These are phyloP conservation scores for Vitis hybrid DNA, from an alignment of 177 flowering plant genomes.

Conservation along the genomic window DNA sequence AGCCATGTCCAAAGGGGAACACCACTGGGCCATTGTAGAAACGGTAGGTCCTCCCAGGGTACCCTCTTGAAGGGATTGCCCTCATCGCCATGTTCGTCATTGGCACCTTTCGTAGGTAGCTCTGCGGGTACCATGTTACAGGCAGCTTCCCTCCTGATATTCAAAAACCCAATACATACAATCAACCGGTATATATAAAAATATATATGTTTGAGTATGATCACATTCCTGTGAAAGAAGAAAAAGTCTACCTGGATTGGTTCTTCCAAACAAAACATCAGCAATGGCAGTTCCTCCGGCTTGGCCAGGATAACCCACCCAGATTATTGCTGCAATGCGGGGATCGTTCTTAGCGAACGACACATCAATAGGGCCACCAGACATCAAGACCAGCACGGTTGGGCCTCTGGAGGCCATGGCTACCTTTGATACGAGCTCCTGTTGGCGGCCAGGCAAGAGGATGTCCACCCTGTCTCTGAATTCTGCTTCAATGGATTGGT, in stretches of 20 bases:
- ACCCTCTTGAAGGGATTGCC: constrained; percentile 32
- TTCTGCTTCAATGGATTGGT: constrained; percentile 54
- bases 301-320: constrained; percentile 96
- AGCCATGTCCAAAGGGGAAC: constrained; percentile 57
- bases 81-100: constrained; percentile 64
- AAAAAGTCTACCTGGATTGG: constrained; percentile 59
- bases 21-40: constrained; percentile 64
- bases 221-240: not conserved
- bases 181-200: too few species aligned
- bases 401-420: constrained; percentile 76
- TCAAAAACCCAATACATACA: too few species aligned
- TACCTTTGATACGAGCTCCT: constrained; percentile 46
- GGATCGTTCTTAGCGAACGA: constrained; percentile 76
- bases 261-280: constrained; percentile 70
- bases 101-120: constrained; percentile 40
- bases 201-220: too few species aligned
- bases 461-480: constrained; percentile 33
- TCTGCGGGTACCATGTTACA: constrained; percentile 66
- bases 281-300: constrained; percentile 92
- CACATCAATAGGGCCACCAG: constrained; percentile 86
- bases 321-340: constrained; percentile 54
- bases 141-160: constrained; percentile 62
- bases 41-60: constrained; percentile 65
- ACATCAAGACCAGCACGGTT: constrained; percentile 59
- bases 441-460: constrained; percentile 54